phyloP scores from a whole-genome alignment of 129 eudicot genomes.

The Tagetes erecta region DNA sequence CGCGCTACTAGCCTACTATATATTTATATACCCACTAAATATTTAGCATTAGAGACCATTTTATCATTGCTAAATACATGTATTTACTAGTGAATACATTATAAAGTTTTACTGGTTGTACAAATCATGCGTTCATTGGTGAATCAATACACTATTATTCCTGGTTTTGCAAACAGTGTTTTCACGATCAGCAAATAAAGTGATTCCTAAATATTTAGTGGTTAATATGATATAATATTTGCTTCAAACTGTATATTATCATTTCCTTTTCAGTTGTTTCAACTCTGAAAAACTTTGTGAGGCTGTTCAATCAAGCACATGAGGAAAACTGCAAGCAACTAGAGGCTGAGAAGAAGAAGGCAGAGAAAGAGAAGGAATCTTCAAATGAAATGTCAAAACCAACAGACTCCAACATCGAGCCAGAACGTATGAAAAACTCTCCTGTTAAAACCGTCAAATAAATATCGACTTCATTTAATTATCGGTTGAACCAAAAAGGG shows the following conservation, averaged over 20 bases:
- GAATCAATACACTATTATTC: too few relatives aligned
- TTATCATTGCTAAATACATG: too few relatives aligned
- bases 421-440: slow-evolving; percentile 33
- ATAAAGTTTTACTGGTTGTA: too few relatives aligned
- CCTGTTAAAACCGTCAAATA: slow-evolving; percentile 37
- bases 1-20: too few relatives aligned
- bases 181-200: neutral
- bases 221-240: neutral
- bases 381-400: slow-evolving; percentile 41
- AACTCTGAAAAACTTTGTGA: slow-evolving; percentile 65
- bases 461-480: neutral
- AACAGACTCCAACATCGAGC: slow-evolving; percentile 31
- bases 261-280: slow-evolving; percentile 54
- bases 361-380: slow-evolving; percentile 55
- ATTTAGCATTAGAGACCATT: too few relatives aligned
- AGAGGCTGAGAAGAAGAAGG: slow-evolving; percentile 65
- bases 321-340: slow-evolving; percentile 75
- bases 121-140: too few relatives aligned
- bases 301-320: slow-evolving; percentile 66
- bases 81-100: too few relatives aligned
- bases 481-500: slow-evolving; percentile 19
- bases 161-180: neutral
- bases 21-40: too few relatives aligned
- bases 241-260: neutral
- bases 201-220: neutral